These are phyloP conservation scores for Annulohypoxylon moriforme DNA, from an alignment of 495 filamentous ascomycete genomes.

Conservation along the genomic window DNA sequence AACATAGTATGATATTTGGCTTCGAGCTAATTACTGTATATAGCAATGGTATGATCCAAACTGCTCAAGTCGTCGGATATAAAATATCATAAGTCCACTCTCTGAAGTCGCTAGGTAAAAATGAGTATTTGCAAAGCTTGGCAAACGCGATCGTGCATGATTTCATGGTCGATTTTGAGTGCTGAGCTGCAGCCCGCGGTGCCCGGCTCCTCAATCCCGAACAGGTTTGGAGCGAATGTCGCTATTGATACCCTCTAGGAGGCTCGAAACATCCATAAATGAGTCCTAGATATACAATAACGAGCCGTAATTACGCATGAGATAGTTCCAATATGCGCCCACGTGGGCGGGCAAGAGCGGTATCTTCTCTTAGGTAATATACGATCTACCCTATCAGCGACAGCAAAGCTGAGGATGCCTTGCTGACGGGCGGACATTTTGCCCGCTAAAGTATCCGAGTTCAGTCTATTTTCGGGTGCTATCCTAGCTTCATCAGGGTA, in stretches of 20 bases:
- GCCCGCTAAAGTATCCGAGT: constrained; percentile 9
- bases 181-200: not conserved
- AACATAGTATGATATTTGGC: not conserved
- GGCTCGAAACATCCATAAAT: not conserved
- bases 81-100: not conserved
- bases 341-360: constrained; percentile 18
- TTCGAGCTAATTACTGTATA: not conserved
- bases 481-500: not conserved
- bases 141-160: not conserved
- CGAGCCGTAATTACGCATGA: not conserved
- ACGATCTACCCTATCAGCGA: constrained; percentile 11
- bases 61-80: not conserved
- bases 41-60: not conserved
- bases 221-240: not conserved
- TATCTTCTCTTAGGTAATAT: not conserved
- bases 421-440: constrained; percentile 9
- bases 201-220: not conserved
- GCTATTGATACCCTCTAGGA: not conserved
- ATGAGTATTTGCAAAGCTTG: not conserved
- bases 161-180: not conserved
- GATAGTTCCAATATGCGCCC: not conserved
- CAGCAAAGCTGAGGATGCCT: not conserved
- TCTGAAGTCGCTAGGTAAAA: not conserved
- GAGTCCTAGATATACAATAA: not conserved
- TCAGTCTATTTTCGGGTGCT: not conserved